A percentile compares a stretch with the other conserved stretches of the same genome.
phyloP scores from a whole-genome alignment of 768 basidiomycete genomes.

The Amanita pallidorosea region DNA sequence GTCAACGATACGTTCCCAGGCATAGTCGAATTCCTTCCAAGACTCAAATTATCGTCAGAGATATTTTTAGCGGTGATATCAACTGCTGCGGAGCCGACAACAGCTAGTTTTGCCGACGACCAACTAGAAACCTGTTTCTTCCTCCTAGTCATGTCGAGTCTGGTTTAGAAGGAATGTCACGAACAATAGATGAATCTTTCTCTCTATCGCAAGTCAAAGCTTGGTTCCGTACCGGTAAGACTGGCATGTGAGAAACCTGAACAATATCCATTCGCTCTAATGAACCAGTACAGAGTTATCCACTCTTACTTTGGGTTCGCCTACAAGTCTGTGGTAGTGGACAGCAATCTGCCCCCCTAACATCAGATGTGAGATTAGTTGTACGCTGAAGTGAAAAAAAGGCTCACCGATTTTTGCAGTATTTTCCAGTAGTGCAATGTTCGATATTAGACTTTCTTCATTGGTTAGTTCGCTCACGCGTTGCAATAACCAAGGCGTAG shows the following conservation, averaged over 20 bases:
- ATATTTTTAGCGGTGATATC: constrained; percentile 65
- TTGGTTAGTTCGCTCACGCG: constrained; percentile 74
- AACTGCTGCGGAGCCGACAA: constrained; percentile 83
- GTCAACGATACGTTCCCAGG: constrained; percentile 68
- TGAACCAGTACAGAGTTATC: neutral
- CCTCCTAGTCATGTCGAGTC: neutral
- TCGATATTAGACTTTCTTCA: constrained; percentile 63
- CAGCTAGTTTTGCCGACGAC: constrained; percentile 40
- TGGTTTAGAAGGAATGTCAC: neutral
- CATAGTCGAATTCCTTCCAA: constrained; percentile 51
- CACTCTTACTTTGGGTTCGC: constrained; percentile 22
- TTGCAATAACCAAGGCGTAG: constrained; percentile 86
- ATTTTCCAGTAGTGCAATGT: constrained; percentile 84
- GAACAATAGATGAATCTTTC: neutral
- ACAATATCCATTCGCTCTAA: neutral
- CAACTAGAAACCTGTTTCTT: constrained; percentile 7
- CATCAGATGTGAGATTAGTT: constrained; percentile 1
- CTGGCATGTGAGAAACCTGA: neutral
- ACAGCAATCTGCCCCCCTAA: constrained; percentile 72
- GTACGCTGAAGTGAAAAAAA: neutral
- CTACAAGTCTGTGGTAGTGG: constrained; percentile 49
- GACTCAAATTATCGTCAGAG: constrained; percentile 21
- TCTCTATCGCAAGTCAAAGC: neutral
- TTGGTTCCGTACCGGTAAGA: neutral
- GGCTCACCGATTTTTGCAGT: constrained; percentile 69